phyloP scores from a whole-genome alignment of 2,329 filamentous ascomycete genomes.

The Zymoseptoria pseudotritici region DNA sequence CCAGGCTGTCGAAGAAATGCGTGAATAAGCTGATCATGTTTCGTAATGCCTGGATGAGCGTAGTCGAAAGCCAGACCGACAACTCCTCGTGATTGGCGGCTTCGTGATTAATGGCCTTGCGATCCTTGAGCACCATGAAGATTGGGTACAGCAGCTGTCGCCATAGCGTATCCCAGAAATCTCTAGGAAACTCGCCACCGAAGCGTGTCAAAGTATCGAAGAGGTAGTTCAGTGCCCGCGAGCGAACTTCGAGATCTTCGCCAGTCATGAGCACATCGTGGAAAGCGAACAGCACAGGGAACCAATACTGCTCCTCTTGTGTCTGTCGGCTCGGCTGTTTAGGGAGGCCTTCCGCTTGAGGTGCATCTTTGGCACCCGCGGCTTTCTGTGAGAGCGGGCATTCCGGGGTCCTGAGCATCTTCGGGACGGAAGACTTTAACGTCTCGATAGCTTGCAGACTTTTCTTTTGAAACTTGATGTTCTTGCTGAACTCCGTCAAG shows the following conservation, averaged over 20 bases:
- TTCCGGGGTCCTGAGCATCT: conserved; percentile 92
- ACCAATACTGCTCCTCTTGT: conserved; percentile 97
- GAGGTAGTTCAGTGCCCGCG: conserved; percentile 81
- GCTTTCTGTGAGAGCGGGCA: conserved; percentile 73
- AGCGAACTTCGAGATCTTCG: conserved; percentile 93
- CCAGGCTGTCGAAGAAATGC: conserved; percentile 91
- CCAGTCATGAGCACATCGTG: conserved; percentile 99
- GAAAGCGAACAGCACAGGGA: conserved; percentile 94
- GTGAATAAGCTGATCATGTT: conserved; percentile 99
- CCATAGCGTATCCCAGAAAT: conserved; percentile 99
- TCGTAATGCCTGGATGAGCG: conserved; percentile 95
- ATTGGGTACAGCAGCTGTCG: conserved; percentile 94
- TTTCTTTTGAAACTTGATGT: conserved; percentile 97
- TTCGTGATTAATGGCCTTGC: conserved; percentile 88
- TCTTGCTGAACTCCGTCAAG: conserved; percentile 97
- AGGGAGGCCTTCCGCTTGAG: conserved; percentile 44
- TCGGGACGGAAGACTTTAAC: conserved; percentile 84
- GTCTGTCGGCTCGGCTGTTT: conserved; percentile 70
- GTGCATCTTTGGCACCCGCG: conserved; percentile 37
- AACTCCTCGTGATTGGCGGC: conserved; percentile 93
- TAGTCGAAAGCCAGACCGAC: conserved; percentile 97
- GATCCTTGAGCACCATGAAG: conserved; percentile 90
- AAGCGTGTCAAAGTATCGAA: conserved; percentile 90
- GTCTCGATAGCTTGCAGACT: conserved; percentile 92
- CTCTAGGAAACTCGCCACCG: conserved; percentile 80